Evolutionary conservation across 495 filamentous ascomycete species (phyloP).

Genomic region (Talaromyces thailandensis): DNA sequence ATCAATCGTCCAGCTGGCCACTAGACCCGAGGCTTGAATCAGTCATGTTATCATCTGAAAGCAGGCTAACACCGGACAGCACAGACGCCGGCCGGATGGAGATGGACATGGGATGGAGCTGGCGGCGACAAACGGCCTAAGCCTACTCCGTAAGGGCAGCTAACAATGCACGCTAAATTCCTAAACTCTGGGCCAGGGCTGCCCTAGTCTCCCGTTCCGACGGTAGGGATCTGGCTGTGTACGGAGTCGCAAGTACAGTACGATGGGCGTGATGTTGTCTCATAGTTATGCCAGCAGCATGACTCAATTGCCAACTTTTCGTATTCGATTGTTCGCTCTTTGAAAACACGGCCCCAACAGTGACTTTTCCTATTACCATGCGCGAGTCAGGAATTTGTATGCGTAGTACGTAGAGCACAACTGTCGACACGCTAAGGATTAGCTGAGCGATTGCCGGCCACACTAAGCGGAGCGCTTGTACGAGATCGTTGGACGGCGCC

Average conservation of each 20-base stretch:
- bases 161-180: conserved; percentile 1
- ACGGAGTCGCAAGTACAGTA: background rate
- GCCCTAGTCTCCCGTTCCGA: background rate
- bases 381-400: background rate
- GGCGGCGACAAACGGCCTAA: background rate
- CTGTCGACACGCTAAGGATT: background rate
- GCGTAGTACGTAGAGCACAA: background rate
- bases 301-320: background rate
- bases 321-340: background rate
- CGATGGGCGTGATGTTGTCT: background rate
- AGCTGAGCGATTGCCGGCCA: background rate
- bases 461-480: background rate
- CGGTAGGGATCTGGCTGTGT: background rate
- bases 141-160: no score
- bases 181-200: background rate
- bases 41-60: background rate
- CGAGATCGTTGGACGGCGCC: background rate
- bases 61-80: background rate
- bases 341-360: background rate
- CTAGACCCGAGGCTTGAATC: background rate
- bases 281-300: background rate
- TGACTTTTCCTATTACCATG: background rate
- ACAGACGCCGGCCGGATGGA: background rate
- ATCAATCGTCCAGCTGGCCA: background rate
- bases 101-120: no score